Base-by-base conservation (phyloP, 257 asterid genomes). In the Cynanchum wilfordii region DNA sequence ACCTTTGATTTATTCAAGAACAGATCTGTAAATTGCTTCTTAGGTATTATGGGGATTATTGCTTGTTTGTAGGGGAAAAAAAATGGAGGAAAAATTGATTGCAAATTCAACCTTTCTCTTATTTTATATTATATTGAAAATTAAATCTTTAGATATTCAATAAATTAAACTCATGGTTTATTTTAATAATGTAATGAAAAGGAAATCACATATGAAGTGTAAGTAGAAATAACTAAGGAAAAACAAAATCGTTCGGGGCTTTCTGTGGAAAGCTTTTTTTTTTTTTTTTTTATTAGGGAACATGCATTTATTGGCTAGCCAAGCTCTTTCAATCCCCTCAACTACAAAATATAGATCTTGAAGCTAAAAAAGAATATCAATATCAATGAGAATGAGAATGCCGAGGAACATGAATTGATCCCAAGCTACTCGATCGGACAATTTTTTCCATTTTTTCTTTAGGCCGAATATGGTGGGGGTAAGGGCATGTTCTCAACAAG, bases 401-500 rank as follows among this genome's bases (percentile, higher is more conserved):
- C 55, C 56, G 27, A 47, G 51, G 55, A 25, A 42, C 33, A 8
- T 10, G 55, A 24, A 49, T 27, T 25, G 11, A 69, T 6, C 20
- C 62, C 62, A 4, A 15, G 24, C 36, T 15, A 27, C 56, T 15
- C 52, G 27, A 12, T 59, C 30, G 4, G 3, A 10, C 10, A 7
- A 5, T 42, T 42, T 42, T 42, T 42, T 38, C 5, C 44, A 4
- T 36, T 36, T 36, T 36, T 6, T 7, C 5, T 24, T 73, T 64
- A 77, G 20, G 65, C 42, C 4, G 57, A 54, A 66, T 85, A 83
- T 25, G 82, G 84, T 56, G 82, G 45, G 4, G 86, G 82, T 75
- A 62, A 63, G 5, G 90, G 87, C 76, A 82, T 27, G 60, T 73
- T 75, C 50, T 69, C 67, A 17, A 84, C 89, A 10, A 69, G 69